Percentiles rank a stretch among this genome's conserved stretches.
phyloP scores from a whole-genome alignment of 495 filamentous ascomycete species.

The Aspergillus affinis region DNA sequence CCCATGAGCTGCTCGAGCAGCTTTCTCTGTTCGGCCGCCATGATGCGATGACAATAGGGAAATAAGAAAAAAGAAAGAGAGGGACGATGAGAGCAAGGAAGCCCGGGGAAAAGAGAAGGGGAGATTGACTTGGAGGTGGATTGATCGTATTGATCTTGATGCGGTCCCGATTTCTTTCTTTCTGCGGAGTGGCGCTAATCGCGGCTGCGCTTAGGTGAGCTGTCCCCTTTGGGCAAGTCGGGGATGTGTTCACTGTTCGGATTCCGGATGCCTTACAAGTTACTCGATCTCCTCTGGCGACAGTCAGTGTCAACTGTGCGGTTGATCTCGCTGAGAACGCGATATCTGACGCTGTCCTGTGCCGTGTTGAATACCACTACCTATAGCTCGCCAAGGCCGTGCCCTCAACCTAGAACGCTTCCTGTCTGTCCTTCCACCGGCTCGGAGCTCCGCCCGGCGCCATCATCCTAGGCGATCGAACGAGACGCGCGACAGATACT shows the following conservation, averaged over 20 bases:
- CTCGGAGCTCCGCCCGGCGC: neutral
- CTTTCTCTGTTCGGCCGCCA: conserved; percentile 95
- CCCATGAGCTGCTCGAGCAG: conserved; percentile 83
- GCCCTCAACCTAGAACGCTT: too few species aligned
- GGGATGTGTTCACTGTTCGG: neutral
- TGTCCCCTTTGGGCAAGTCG: conserved; percentile 8
- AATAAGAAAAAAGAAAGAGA: conserved; percentile 3
- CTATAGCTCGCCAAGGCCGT: too few species aligned
- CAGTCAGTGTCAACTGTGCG: neutral
- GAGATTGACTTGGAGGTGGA: conserved; percentile 7
- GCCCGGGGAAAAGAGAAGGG: conserved; percentile 11
- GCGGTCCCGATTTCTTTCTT: neutral
- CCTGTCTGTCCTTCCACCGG: too few species aligned
- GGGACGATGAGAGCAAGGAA: neutral
- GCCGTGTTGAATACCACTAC: too few species aligned
- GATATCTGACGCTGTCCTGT: too few species aligned
- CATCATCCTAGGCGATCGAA: neutral
- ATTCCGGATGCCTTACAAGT: neutral
- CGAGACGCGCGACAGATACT: neutral
- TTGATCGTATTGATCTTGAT: neutral
- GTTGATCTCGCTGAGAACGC: too few species aligned
- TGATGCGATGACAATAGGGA: conserved; percentile 34
- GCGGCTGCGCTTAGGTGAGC: conserved; percentile 26
- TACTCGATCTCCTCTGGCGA: neutral
- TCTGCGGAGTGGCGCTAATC: conserved; percentile 26